Base-by-base conservation (phyloP, 345 rosid species). In the Eucalyptus pumila region DNA sequence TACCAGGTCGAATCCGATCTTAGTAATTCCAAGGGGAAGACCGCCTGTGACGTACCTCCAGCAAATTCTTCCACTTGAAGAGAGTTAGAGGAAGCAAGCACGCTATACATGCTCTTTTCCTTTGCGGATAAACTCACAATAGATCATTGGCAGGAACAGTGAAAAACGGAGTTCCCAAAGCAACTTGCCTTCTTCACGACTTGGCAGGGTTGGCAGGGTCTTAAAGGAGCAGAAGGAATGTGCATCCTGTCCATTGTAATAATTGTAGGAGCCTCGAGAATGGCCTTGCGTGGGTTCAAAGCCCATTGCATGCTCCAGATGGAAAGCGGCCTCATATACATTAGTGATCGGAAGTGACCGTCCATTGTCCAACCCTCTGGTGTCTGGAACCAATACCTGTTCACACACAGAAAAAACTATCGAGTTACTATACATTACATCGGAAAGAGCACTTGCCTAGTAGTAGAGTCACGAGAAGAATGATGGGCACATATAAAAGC, bases 231-330 rank as follows among this genome's bases (percentile, higher is more conserved):
- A 10, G 98, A 96, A 40, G 98, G 94, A 67, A 95, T 87, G 86
- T 94, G 92, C 85, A 93, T 91, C 91, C 99, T 93, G 87, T 98
- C 99, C 99, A 98, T 96, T 89, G 95, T 93, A 90, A 95, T 95
- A 88, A 96, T 92, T 92, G 93, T 93, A 4, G 99, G 99, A 13
- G 99, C 99, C 32, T 96, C 98, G 4, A 95, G 95, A 50, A 98
- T 94, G 62, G 98, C 98, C 93, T 94, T 96, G 47, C 99, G 98
- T 89, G 93, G 91, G 4, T 98, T 92, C 40, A 96, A 92, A 14
- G 98, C 99, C 95, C 96, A 96, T 48, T 98, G 99, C 99, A 98
- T 98, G 65, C 98, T 94, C 99, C 99, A 98, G 86, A 98, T 98
- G 30, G 99, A 92, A 6, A 98, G 95, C 4, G 99, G 99, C 91